These are phyloP conservation scores for Fusarium chaquense DNA, from an alignment of 2,329 filamentous ascomycete species.

Conservation along the genomic window DNA sequence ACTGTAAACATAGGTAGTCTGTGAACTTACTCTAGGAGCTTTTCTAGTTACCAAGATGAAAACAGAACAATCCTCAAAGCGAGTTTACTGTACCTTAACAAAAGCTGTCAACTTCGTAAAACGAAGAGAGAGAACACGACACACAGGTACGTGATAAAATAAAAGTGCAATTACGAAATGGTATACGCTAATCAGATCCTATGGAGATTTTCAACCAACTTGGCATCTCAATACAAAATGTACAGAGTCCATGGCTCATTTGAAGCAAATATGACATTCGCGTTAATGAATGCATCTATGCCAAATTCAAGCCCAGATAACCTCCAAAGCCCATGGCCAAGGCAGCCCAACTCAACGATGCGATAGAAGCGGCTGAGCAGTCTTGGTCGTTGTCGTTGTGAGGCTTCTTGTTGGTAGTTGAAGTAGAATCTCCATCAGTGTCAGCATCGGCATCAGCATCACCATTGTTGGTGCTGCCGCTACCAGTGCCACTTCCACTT, in stretches of 20 bases:
- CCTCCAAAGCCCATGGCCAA: slow-evolving; percentile 18
- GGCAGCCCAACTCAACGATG: slow-evolving; percentile 10
- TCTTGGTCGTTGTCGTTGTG: neutral
- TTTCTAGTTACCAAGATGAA: too few species aligned
- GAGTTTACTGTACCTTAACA: neutral
- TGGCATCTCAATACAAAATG: neutral
- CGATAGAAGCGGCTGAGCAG: slow-evolving; percentile 16
- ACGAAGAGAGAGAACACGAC: accelerated
- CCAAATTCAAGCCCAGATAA: slow-evolving; percentile 14
- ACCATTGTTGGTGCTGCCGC: neutral
- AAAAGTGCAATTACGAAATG: neutral
- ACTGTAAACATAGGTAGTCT: neutral
- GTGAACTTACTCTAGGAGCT: neutral
- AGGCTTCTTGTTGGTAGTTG: neutral
- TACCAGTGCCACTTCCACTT: neutral
- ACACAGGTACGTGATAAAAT: neutral
- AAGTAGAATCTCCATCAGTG: neutral
- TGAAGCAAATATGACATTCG: neutral
- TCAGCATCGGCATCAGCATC: neutral
- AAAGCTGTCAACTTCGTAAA: neutral
- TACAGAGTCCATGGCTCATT: neutral
- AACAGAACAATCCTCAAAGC: neutral
- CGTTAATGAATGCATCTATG: neutral
- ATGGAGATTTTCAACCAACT: neutral
- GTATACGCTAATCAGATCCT: neutral